These are phyloP conservation scores for Zasmidium citrigriseum DNA, from an alignment of 2,329 filamentous ascomycete species.

Conservation along the genomic window DNA sequence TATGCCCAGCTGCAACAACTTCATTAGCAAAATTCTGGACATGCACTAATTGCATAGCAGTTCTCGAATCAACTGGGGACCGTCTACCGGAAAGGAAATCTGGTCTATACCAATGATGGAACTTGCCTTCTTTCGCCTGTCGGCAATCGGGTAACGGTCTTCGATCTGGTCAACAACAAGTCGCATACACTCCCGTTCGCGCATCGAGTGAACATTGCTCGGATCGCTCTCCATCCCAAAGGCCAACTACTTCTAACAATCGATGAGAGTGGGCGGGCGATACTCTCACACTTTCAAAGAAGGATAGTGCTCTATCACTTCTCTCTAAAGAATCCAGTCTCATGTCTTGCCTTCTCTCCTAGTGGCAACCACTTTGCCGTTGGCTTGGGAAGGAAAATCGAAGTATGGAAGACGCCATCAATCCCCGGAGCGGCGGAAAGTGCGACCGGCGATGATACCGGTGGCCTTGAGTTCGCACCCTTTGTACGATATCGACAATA, in stretches of 20 bases:
- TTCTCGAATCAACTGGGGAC: conserved; percentile 98
- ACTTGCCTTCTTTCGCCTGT: conserved; percentile 94
- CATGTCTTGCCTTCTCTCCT: conserved; percentile 85
- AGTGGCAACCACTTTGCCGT: conserved; percentile 90
- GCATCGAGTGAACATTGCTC: conserved; percentile 89
- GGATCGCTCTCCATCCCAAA: conserved; percentile 82
- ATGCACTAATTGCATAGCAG: conserved; percentile 49
- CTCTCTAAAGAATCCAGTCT: conserved; percentile 83
- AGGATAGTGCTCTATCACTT: conserved; percentile 91
- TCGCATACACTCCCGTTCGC: conserved; percentile 85
- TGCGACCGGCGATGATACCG: conserved; percentile 65
- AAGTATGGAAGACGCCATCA: conserved; percentile 95
- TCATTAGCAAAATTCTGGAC: neutral
- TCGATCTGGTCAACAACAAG: conserved; percentile 93
- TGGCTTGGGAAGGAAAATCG: conserved; percentile 80
- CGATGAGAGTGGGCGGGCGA: conserved; percentile 91
- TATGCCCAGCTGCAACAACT: neutral
- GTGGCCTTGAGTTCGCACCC: conserved; percentile 90
- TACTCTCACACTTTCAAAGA: conserved; percentile 85
- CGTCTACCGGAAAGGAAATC: conserved; percentile 96
- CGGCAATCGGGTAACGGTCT: conserved; percentile 92
- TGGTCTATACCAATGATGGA: conserved; percentile 95
- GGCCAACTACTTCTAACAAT: conserved; percentile 91
- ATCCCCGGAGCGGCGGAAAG: conserved; percentile 58
- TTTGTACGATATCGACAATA: conserved; percentile 88